Percentiles rank a stretch among this genome's conserved stretches.
phyloP scores from a whole-genome alignment of 495 filamentous ascomycete genomes.

The Rusavskia elegans region DNA sequence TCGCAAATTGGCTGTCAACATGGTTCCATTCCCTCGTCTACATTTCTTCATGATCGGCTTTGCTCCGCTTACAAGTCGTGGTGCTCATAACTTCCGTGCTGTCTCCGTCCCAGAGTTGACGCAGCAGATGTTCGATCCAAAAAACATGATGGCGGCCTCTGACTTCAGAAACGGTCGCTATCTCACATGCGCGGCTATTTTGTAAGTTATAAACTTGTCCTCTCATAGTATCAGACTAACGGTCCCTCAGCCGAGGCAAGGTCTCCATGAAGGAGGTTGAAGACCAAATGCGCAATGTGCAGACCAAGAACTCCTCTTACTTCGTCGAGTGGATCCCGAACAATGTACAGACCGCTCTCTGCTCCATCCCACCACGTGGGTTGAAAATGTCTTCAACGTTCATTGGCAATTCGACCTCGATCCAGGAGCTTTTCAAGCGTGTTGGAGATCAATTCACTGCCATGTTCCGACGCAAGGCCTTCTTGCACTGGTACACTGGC shows the following conservation, averaged over 20 bases:
- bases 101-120: constrained; percentile 96
- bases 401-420: constrained; percentile 97
- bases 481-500: constrained; percentile 99
- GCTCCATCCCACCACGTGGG: constrained; percentile 95
- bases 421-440: constrained; percentile 99
- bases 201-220: constrained; percentile 26
- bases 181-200: constrained; percentile 98
- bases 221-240: constrained; percentile 15
- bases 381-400: constrained; percentile 99
- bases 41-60: constrained; percentile 99
- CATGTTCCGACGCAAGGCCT: constrained; percentile 99
- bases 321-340: constrained; percentile 99
- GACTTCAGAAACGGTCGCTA: constrained; percentile 99
- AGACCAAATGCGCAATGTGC: constrained; percentile 99
- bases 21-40: constrained; percentile 99
- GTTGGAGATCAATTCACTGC: constrained; percentile 98
- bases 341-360: constrained; percentile 99
- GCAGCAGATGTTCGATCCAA: constrained; percentile 99
- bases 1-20: constrained; percentile 99
- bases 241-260: constrained; percentile 66
- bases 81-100: constrained; percentile 88
- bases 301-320: constrained; percentile 99
- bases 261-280: constrained; percentile 99
- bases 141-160: constrained; percentile 99
- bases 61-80: constrained; percentile 93